Evolutionary conservation across 2,329 filamentous ascomycete genomes (phyloP), one percentile per base, ranked within the genome.

Genomic region (Trichoderma sp.): DNA sequence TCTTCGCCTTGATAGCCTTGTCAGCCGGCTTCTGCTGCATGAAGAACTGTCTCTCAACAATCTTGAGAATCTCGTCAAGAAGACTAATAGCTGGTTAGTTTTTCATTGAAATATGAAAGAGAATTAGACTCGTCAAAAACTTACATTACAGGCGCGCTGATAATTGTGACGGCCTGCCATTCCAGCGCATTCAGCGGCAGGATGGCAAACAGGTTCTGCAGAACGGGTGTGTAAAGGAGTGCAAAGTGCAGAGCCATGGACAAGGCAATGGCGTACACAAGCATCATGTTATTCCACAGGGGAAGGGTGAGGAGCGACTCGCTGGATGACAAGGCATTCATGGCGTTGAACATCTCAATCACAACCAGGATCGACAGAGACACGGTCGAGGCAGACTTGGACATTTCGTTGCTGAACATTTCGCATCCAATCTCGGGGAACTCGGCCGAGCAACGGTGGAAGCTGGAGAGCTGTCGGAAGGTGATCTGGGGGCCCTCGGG

Each of bases 341-440:
- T 95, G 77, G 96, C 96, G 83, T 99, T 99, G 80, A 99, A 89
- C 96, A 99, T 99, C 85, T 99, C 96, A 79, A 99, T 98, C 73
- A 98, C 94, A 59, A 99, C 96, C 20, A 99, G 88, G 78, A 92
- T 92, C 3, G 93, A 97, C 73, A 99, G 88, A 7, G 94, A 98
- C 32, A 99, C 91, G 1, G 96, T 99, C 23, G 94, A 97, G 3
- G 94, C 96, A 6, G 95, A 90, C 83, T 95, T 95, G 76, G 95
- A 90, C 86, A 93, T 92, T 75, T 94, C 88, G 79, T 97, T 92
- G 75, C 87, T 84, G 84, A 99, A 99, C 88, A 99, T 98, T 74
- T 90, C 85, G 83, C 96, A 99, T 68, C 94, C 95, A 77, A 98
- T 93, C 77, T 95, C 91, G 0, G 94, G 89, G 84, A 97, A 98